Base-by-base conservation (phyloP, 2,329 filamentous ascomycete species). In the Claviceps pusilla region DNA sequence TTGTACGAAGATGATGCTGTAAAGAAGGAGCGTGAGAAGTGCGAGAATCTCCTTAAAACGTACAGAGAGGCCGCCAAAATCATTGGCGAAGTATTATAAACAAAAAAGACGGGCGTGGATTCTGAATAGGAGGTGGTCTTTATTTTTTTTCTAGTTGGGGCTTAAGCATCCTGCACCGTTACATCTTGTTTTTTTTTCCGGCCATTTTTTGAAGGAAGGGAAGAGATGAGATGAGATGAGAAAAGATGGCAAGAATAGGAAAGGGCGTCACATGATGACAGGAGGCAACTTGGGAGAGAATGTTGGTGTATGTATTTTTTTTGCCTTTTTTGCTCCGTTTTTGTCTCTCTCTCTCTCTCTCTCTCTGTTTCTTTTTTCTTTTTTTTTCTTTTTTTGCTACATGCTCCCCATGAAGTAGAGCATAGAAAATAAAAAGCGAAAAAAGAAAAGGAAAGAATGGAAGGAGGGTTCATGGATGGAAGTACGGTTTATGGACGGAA, bases 31-130 rank as follows among this genome's bases (percentile, higher is more conserved):
- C 83, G 91, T 58, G 91, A 97, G 74, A 98, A 98, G 78, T 98
- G 93, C 72, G 93, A 98, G 76, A 93, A 89, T 69, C 76, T 98
- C 60, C 79, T 97, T 58, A 83, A 86, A 67, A 98, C 93, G 24
- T 98, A 98, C 74, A 89, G 89, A 65, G 93, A 98, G 74, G 93
- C 93, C 24, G 89, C 91, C 58, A 96, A 94, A 78, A 98, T 98
- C 68, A 91, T 98, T 59, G 89, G 93, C 57, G 93, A 98, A 72
- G 93, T 98, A 57, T 74, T 95, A 73, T 90, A 84, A 69, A 54
- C 24, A 41, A 19, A 35, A 35, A 53, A 16, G 37, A 41, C 12
- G 37, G 37, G 12, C 4, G 3, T 41, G 24, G 24, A 24, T 16
- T 14, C 4, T 41, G 1, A 41, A 41, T 16, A 12, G 3, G 14